A percentile compares a stretch with the other conserved stretches of the same genome.
Evolutionary conservation across 2,329 filamentous ascomycete species (phyloP).

Genomic region (Apiospora aurea): DNA sequence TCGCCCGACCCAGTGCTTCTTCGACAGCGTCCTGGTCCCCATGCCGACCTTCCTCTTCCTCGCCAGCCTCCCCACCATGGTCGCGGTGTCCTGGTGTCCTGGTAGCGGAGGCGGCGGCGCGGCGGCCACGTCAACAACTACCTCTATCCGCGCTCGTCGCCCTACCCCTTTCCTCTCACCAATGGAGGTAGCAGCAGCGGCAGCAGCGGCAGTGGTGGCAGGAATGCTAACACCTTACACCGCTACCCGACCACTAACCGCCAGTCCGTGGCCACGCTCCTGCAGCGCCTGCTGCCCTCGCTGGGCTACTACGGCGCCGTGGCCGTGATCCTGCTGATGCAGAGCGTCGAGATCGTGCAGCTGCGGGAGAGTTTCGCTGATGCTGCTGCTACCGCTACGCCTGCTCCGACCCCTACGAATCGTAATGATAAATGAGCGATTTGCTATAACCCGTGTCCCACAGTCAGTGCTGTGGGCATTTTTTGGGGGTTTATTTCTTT

Average conservation of each 20-base stretch:
- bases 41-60: slow-evolving; percentile 36
- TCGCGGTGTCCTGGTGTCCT: slow-evolving; percentile 30
- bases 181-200: background rate
- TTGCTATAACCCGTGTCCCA: background rate
- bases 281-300: slow-evolving; percentile 31
- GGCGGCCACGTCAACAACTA: background rate
- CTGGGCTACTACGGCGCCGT: slow-evolving; percentile 36
- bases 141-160: slow-evolving; percentile 13
- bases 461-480: background rate
- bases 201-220: background rate
- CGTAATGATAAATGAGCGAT: background rate
- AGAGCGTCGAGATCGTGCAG: slow-evolving; percentile 36
- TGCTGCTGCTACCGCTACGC: background rate
- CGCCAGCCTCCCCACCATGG: slow-evolving; percentile 29
- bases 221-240: no score
- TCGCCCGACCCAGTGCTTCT: slow-evolving; percentile 39
- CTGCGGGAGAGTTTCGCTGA: slow-evolving; percentile 23
- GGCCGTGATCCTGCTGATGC: slow-evolving; percentile 34
- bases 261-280: slow-evolving; percentile 24
- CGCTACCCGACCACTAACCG: background rate
- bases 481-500: no score
- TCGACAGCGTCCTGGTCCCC: slow-evolving; percentile 36
- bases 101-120: slow-evolving; percentile 25
- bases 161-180: background rate
- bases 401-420: background rate